phyloP scores from a whole-genome alignment of 2,329 filamentous ascomycete genomes.

The Xylaria sp. region DNA sequence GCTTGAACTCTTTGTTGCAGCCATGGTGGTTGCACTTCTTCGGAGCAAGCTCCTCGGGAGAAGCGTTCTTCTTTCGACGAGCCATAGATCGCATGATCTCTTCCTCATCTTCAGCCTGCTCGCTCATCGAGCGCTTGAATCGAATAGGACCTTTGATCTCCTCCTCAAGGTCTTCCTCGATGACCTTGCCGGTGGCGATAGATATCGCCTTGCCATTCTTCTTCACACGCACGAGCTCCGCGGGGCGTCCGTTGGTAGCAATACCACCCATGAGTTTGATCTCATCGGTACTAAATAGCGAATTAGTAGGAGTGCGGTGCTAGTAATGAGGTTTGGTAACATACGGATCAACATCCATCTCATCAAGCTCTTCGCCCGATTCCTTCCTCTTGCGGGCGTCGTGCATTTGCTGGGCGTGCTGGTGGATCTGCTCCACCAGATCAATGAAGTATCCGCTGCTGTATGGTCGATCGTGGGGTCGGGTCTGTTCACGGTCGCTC shows the following conservation, averaged over 20 bases:
- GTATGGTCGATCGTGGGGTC: constrained; percentile 85
- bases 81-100: constrained; percentile 91
- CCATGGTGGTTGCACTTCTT: constrained; percentile 74
- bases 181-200: constrained; percentile 68
- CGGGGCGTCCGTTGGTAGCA: constrained; percentile 77
- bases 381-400: constrained; percentile 70
- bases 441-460: constrained; percentile 97
- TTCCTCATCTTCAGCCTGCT: constrained; percentile 77
- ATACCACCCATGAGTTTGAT: constrained; percentile 82
- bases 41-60: constrained; percentile 78
- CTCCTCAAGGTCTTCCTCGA: constrained; percentile 55
- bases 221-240: constrained; percentile 80
- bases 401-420: constrained; percentile 84
- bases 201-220: constrained; percentile 81
- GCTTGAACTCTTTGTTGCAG: constrained; percentile 92
- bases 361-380: constrained; percentile 51
- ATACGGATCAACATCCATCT: constrained; percentile 63
- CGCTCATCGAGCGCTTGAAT: constrained; percentile 68
- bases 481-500: constrained; percentile 82
- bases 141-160: constrained; percentile 51
- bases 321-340: constrained; percentile 33
- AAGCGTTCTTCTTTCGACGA: constrained; percentile 89
- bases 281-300: constrained; percentile 57
- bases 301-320: constrained; percentile 30
- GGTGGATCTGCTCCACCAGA: constrained; percentile 87